These are phyloP conservation scores for Turnera subulata DNA, from an alignment of 345 rosid genomes.

Conservation along the genomic window DNA sequence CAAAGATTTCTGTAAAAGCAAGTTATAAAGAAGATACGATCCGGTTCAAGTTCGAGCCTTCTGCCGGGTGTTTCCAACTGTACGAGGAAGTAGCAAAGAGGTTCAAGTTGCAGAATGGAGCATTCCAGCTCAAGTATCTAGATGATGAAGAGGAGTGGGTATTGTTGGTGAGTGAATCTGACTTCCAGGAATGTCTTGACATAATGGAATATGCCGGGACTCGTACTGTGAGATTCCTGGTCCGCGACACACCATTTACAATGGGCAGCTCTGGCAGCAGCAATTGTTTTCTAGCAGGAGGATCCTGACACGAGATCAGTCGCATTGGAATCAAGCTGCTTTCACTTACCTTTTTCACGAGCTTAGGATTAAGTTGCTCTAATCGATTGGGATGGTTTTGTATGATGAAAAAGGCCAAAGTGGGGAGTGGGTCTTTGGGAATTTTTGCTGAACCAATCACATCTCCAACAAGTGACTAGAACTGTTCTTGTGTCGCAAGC, in stretches of 20 bases:
- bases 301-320: slow-evolving; percentile 10
- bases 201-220: slow-evolving; percentile 54
- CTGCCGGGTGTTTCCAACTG: slow-evolving; percentile 57
- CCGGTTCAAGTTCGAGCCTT: slow-evolving; percentile 74
- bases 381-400: neutral
- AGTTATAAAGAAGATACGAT: slow-evolving; percentile 64
- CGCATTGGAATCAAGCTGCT: too few relatives aligned
- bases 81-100: slow-evolving; percentile 73
- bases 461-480: neutral
- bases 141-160: slow-evolving; percentile 97
- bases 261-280: slow-evolving; percentile 70
- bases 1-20: slow-evolving; percentile 65
- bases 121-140: slow-evolving; percentile 75
- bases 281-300: slow-evolving; percentile 42
- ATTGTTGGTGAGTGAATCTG: slow-evolving; percentile 61
- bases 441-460: neutral
- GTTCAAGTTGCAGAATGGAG: slow-evolving; percentile 58
- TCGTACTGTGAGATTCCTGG: slow-evolving; percentile 57
- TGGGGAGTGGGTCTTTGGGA: neutral
- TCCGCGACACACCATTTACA: slow-evolving; percentile 42
- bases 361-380: neutral
- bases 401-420: neutral
- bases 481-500: too few relatives aligned
- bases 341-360: neutral
- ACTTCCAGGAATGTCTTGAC: slow-evolving; percentile 81